Evolutionary conservation across 2,329 filamentous ascomycete genomes (phyloP).

Genomic region (Penicillium vulpinum): DNA sequence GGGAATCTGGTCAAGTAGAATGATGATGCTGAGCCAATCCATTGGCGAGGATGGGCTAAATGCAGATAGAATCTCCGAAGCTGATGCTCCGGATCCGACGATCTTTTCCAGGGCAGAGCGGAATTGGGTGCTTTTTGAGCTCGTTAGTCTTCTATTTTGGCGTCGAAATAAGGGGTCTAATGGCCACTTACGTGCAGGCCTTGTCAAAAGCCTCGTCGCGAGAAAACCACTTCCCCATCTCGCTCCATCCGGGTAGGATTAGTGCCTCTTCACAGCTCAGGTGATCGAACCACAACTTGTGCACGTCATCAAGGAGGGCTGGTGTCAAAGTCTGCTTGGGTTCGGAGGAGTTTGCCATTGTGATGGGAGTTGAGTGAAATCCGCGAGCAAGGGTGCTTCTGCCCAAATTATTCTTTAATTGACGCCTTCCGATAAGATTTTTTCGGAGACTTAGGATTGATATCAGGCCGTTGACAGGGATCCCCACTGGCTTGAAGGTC

Average conservation of each 20-base stretch:
- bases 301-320: conserved; percentile 20
- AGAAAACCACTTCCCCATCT: conserved; percentile 24
- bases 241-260: conserved; percentile 17
- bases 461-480: not conserved
- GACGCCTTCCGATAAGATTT: not conserved
- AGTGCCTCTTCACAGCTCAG: conserved; percentile 15
- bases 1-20: conserved; percentile 64
- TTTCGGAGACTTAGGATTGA: not conserved
- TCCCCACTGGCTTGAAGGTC: not conserved
- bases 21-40: conserved; percentile 49
- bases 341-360: conserved; percentile 4
- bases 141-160: not conserved
- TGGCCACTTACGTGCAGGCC: conserved; percentile 19
- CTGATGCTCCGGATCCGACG: conserved; percentile 14
- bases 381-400: not conserved
- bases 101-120: conserved; percentile 20
- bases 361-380: conserved; percentile 8
- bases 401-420: not conserved
- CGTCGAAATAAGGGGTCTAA: not conserved
- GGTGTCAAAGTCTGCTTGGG: conserved; percentile 20
- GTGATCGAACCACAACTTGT: conserved; percentile 28
- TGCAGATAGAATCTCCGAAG: conserved; percentile 16
- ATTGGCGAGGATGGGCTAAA: conserved; percentile 15
- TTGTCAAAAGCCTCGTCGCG: conserved; percentile 20
- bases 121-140: conserved; percentile 17